Evolutionary conservation across 441 rosid species (phyloP).

Genomic region (Gossypium davidsonii): DNA sequence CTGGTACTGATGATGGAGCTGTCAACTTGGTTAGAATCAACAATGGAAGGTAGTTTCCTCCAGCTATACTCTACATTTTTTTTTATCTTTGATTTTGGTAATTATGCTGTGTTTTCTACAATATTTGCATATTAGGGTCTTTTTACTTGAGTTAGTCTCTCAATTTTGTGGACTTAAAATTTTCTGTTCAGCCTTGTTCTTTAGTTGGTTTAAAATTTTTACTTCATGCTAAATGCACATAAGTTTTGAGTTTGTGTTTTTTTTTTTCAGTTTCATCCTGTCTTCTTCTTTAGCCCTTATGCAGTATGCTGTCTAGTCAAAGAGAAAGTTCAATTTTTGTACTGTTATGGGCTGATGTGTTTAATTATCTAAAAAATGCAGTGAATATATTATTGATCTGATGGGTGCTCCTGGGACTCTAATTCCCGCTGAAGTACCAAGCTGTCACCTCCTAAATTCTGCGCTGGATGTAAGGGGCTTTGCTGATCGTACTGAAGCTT

Average conservation of each 20-base stretch:
- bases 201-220: not conserved
- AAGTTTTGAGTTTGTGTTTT: not conserved
- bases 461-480: constrained; percentile 45
- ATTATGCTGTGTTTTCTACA: not conserved
- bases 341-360: constrained; percentile 8
- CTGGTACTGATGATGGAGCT: constrained; percentile 98
- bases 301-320: constrained; percentile 5
- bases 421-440: constrained; percentile 88
- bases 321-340: not conserved
- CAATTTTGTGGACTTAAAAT: not conserved
- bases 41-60: constrained; percentile 55
- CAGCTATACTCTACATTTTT: constrained; percentile 9
- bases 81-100: constrained; percentile 6
- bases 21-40: constrained; percentile 75
- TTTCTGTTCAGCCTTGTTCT: not conserved
- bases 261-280: not conserved
- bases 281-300: not conserved
- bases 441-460: constrained; percentile 49
- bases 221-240: not conserved
- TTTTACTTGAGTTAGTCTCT: not conserved
- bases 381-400: constrained; percentile 93
- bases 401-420: constrained; percentile 99
- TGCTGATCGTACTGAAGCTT: constrained; percentile 35
- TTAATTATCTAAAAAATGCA: constrained; percentile 37
- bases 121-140: not conserved